phyloP scores from a whole-genome alignment of 495 filamentous ascomycete species.

The Aspergillus asperescens region DNA sequence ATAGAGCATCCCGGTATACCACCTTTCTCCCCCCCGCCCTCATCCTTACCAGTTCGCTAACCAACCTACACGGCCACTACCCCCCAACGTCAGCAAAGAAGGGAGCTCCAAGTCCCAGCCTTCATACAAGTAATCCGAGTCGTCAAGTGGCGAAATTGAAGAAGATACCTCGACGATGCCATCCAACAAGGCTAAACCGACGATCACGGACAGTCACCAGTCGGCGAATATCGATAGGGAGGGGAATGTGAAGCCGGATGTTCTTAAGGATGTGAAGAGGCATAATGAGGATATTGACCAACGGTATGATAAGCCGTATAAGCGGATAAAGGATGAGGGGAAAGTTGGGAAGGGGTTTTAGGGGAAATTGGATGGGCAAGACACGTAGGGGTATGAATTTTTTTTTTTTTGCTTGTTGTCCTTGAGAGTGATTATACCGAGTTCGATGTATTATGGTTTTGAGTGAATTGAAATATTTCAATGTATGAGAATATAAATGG shows the following conservation, averaged over 20 bases:
- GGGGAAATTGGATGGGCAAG: constrained; percentile 6
- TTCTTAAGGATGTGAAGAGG: constrained; percentile 36
- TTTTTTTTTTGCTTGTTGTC: not conserved
- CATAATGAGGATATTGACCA: constrained; percentile 37
- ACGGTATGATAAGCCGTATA: constrained; percentile 37
- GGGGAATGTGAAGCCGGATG: constrained; percentile 24
- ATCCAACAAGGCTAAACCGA: constrained; percentile 37
- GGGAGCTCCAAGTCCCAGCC: not conserved
- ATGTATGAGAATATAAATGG: not conserved
- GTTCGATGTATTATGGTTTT: not conserved
- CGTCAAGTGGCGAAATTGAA: not conserved
- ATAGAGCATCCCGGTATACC: constrained; percentile 27
- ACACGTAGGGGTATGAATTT: not conserved
- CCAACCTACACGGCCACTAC: constrained; percentile 8
- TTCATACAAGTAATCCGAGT: not conserved
- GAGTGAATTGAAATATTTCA: too few species aligned
- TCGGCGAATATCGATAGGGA: constrained; percentile 30
- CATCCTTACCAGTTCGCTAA: not conserved
- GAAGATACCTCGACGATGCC: constrained; percentile 10
- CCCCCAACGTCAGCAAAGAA: constrained; percentile 19
- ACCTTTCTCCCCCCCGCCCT: not conserved
- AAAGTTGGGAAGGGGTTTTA: constrained; percentile 25
- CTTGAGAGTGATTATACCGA: not conserved
- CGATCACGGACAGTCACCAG: constrained; percentile 29
- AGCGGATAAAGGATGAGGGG: constrained; percentile 33